Base-by-base conservation (phyloP, 225 moss, liverwort and hornwort species). In the Pseudisothecium myosuroides region DNA sequence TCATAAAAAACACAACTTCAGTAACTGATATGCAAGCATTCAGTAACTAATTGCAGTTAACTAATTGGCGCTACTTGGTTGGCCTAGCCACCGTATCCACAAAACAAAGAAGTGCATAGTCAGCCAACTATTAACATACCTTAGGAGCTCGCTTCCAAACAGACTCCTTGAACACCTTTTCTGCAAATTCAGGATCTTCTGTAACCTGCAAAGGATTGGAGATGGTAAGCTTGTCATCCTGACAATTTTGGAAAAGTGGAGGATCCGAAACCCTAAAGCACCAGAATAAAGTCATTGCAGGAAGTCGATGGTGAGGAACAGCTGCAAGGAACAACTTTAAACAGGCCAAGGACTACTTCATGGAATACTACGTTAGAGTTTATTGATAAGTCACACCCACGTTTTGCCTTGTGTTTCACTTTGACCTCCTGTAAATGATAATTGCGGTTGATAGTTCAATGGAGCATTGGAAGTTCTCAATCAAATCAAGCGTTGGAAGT, bases 81-180 rank as follows among this genome's bases (percentile, higher is more conserved):
- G 27, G 29, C 17, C 47, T 31, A 74, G 32, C 49, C 49, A 20
- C 75, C 49, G 32, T 32, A 75, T 32, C 10, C 32, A 49, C 12
- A 32, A 49, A 75, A 19, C 10, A 34, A 76, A 34, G 59, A 59
- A 59, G 39, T 80, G 39, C 59, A 11, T 28, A 39, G 11, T 28
- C 32, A 87, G 66, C 13, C 31, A 81, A 66, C 72, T 83, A 12
- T 18, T 43, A 39, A 52, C 49, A 62, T 85, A 92, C 99, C 93
- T 93, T 94, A 13, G 99, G 97, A 86, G 96, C 96, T 93, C 91
- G 83, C 59, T 85, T 84, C 69, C 69, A 75, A 47, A 89, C 19
- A 36, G 91, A 75, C 12, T 16, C 82, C 71, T 28, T 90, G 36
- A 87, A 47, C 58, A 89, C 59, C 49, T 87, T 58, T 50, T 84